phyloP scores from a whole-genome alignment of 2,329 filamentous ascomycete species.

The Claviceps africana region DNA sequence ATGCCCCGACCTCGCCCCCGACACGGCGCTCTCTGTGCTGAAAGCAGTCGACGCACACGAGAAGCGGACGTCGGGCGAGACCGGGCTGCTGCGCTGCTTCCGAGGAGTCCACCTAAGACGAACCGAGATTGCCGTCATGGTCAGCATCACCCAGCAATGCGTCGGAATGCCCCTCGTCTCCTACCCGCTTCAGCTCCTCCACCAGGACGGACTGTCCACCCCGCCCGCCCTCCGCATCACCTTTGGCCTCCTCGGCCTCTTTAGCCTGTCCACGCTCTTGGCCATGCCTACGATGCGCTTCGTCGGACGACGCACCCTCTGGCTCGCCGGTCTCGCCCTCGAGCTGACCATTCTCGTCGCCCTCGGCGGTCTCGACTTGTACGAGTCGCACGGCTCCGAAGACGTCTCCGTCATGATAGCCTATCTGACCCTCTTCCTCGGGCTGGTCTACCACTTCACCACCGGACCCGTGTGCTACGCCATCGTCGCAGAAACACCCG shows the following conservation, averaged over 20 bases:
- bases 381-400: neutral
- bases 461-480: conserved; percentile 26
- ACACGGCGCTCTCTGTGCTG: neutral
- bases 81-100: neutral
- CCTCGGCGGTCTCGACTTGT: neutral
- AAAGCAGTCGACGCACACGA: neutral
- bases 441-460: conserved; percentile 28
- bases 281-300: conserved; percentile 28
- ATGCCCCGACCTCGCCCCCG: neutral
- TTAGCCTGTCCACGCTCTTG: conserved; percentile 27
- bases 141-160: conserved; percentile 39
- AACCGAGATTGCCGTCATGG: conserved; percentile 29
- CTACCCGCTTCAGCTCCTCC: conserved; percentile 37
- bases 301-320: conserved; percentile 29
- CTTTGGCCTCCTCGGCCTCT: conserved; percentile 25
- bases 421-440: conserved; percentile 23
- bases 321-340: conserved; percentile 24
- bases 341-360: conserved; percentile 19
- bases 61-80: neutral
- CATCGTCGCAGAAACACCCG: conserved; percentile 26
- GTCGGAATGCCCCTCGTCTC: conserved; percentile 38
- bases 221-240: conserved; percentile 30
- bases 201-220: conserved; percentile 31
- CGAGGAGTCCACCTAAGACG: conserved; percentile 12
- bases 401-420: conserved; percentile 19